phyloP scores from a whole-genome alignment of 768 basidiomycete genomes.

The Amanita inopinata region DNA sequence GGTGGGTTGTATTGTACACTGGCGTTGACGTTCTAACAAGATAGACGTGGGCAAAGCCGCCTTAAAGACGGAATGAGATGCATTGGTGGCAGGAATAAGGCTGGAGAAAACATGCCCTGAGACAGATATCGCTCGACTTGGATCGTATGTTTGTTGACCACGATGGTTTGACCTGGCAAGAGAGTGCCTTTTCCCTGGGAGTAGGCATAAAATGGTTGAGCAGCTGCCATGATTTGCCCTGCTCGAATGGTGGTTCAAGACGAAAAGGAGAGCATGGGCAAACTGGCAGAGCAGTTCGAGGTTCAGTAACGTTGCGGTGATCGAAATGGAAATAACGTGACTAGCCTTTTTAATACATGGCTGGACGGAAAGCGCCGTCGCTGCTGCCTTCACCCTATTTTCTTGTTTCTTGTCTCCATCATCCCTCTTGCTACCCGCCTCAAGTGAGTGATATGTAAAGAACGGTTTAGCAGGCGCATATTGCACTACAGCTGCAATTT shows the following conservation, averaged over 20 bases:
- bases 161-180: constrained; percentile 75
- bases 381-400: too few species aligned
- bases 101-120: constrained; percentile 53
- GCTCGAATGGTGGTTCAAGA: not conserved
- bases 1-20: constrained; percentile 85
- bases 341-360: too few species aligned
- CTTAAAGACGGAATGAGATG: constrained; percentile 28
- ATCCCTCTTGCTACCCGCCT: too few species aligned
- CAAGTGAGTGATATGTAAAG: too few species aligned
- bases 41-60: constrained; percentile 98
- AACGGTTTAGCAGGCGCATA: too few species aligned
- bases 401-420: too few species aligned
- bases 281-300: not conserved
- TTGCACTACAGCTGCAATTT: too few species aligned
- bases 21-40: constrained; percentile 81
- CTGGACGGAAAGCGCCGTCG: too few species aligned
- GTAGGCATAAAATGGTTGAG: constrained; percentile 40
- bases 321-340: constrained; percentile 7
- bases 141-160: constrained; percentile 83
- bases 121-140: constrained; percentile 92
- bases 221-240: constrained; percentile 33
- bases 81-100: constrained; percentile 11
- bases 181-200: constrained; percentile 53
- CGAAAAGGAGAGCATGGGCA: not conserved
- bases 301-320: not conserved